These are phyloP conservation scores for Sporobolomyces roseus DNA, from an alignment of 768 basidiomycete species.

Conservation along the genomic window DNA sequence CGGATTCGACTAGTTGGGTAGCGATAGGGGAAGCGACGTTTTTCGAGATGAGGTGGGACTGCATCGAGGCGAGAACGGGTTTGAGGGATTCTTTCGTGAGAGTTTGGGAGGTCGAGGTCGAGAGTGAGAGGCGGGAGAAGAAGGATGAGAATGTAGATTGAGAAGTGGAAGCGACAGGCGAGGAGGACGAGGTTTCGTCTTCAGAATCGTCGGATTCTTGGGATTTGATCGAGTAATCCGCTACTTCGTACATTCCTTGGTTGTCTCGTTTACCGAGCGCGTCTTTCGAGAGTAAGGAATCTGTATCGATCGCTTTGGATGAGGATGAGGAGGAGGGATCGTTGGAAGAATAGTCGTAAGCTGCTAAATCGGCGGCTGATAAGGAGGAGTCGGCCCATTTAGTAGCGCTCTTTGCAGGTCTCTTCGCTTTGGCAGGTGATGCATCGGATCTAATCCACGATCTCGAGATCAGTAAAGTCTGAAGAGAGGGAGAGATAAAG, in stretches of 20 bases:
- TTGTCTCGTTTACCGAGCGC: slow-evolving; percentile 72
- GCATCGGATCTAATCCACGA: slow-evolving; percentile 29
- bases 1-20: slow-evolving; percentile 88
- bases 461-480: background rate
- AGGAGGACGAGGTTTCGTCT: background rate
- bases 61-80: slow-evolving; percentile 89
- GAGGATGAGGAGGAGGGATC: slow-evolving; percentile 46
- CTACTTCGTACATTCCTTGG: slow-evolving; percentile 62
- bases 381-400: slow-evolving; percentile 87
- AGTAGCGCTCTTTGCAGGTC: slow-evolving; percentile 68
- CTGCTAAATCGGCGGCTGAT: slow-evolving; percentile 83
- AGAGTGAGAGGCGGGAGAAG: slow-evolving; percentile 39
- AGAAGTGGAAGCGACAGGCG: too few species aligned
- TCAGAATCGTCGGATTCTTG: slow-evolving; percentile 50
- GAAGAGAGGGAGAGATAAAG: background rate
- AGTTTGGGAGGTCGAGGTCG: slow-evolving; percentile 59
- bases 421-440: slow-evolving; percentile 46
- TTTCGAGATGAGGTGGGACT: slow-evolving; percentile 96
- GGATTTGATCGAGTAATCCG: slow-evolving; percentile 69
- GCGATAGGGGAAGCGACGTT: slow-evolving; percentile 96
- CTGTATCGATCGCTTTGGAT: slow-evolving; percentile 11
- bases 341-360: slow-evolving; percentile 77
- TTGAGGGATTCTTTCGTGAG: slow-evolving; percentile 76
- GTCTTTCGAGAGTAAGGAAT: slow-evolving; percentile 43
- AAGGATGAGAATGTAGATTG: slow-evolving; percentile 22